Evolutionary conservation across 108 stramenopile species (phyloP).

Genomic region (Skeletonema potamos): DNA sequence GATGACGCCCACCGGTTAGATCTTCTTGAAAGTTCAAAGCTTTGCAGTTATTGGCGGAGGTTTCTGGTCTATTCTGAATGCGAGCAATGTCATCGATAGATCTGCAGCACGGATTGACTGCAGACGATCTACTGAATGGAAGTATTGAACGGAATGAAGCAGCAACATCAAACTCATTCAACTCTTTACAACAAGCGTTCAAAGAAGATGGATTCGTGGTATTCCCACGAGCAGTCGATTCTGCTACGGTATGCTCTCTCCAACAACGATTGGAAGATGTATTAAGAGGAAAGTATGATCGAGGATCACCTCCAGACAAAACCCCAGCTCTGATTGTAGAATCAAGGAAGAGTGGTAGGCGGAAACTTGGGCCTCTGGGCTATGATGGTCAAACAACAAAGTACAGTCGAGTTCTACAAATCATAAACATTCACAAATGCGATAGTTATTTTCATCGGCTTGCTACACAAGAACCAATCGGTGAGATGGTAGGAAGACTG

Average conservation of each 20-base stretch:
- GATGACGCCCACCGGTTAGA: too few species aligned
- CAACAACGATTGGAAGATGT: slow-evolving; percentile 68
- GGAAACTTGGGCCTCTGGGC: slow-evolving; percentile 9
- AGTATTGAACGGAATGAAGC: neutral
- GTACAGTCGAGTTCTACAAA: slow-evolving; percentile 64
- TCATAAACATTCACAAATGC: slow-evolving; percentile 84
- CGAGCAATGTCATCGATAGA: neutral
- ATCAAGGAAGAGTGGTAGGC: slow-evolving; percentile 1
- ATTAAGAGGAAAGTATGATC: slow-evolving; percentile 68
- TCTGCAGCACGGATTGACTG: neutral
- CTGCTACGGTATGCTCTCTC: slow-evolving; percentile 37
- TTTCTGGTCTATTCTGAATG: too few species aligned
- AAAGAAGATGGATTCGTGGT: slow-evolving; percentile 65
- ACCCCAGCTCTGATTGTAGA: slow-evolving; percentile 40
- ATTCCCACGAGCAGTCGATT: slow-evolving; percentile 46
- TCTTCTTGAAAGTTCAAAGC: too few species aligned
- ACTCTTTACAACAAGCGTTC: slow-evolving; percentile 33
- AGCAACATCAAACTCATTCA: neutral
- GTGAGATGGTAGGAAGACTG: slow-evolving; percentile 59
- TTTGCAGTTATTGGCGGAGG: too few species aligned
- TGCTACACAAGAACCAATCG: slow-evolving; percentile 50
- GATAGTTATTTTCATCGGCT: slow-evolving; percentile 64
- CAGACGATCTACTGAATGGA: neutral
- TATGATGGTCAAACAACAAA: slow-evolving; percentile 12
- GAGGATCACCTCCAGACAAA: slow-evolving; percentile 68